Conservation (phyloP, 1,284 basidiomycete genomes). For the Rhodotorula sp. region DNA sequence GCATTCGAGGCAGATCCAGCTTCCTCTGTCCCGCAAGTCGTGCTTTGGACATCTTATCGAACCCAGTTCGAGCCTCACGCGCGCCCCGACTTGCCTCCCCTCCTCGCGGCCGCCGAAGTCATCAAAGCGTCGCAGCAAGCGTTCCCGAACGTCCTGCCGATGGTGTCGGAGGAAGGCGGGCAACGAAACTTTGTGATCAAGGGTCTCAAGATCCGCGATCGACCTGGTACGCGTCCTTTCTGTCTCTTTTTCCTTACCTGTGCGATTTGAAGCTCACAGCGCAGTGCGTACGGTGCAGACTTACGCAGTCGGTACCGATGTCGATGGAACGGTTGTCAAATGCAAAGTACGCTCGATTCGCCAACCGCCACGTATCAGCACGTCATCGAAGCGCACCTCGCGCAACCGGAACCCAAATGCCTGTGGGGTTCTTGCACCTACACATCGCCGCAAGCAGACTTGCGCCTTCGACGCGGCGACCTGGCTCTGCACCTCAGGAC, state of each 20-base stretch:
- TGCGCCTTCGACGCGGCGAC: conserved; percentile 11
- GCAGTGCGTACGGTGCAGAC: conserved; percentile 6
- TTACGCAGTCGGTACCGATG: conserved; percentile 6
- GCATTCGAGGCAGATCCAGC: conserved; percentile 70
- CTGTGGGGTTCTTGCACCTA: conserved; percentile 30
- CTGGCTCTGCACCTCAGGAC: conserved; percentile 37
- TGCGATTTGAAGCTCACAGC: not conserved
- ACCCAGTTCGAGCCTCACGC: conserved; percentile 53
- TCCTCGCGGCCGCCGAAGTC: conserved; percentile 77
- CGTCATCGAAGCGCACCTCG: conserved; percentile 30
- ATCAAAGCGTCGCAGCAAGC: conserved; percentile 79
- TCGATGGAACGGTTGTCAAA: conserved; percentile 22
- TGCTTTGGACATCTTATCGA: conserved; percentile 85
- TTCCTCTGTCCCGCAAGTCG: conserved; percentile 80
- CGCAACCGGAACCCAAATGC: conserved; percentile 9
- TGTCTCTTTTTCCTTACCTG: not conserved
- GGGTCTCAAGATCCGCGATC: conserved; percentile 61
- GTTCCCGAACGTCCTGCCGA: conserved; percentile 75
- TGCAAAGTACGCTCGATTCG: not conserved
- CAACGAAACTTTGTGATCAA: conserved; percentile 73
- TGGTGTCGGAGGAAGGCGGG: conserved; percentile 66
- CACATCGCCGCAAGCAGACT: not conserved
- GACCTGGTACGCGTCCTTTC: conserved; percentile 14
- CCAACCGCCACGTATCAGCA: conserved; percentile 14
- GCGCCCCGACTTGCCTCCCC: conserved; percentile 57